Percentiles rank a stretch among this genome's conserved stretches.
These are phyloP conservation scores for Ceratobasidium sp. DNA, from an alignment of 1,284 basidiomycete species.

Conservation along the genomic window DNA sequence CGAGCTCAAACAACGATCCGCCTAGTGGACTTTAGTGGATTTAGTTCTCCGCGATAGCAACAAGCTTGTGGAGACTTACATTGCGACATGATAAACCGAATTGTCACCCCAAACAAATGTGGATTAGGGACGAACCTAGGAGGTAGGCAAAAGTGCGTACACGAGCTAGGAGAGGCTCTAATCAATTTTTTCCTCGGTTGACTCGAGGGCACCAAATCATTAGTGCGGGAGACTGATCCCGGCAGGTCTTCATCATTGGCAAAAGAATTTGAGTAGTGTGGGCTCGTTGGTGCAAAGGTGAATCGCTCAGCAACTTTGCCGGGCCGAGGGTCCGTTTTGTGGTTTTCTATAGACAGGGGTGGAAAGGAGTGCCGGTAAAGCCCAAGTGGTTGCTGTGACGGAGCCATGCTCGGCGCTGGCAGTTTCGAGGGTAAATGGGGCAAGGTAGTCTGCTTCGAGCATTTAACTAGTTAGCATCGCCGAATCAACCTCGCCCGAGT, in stretches of 20 bases:
- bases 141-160: background rate
- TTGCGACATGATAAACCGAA: constrained; percentile 21
- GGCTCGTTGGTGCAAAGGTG: background rate
- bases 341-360: too few species aligned
- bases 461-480: too few species aligned
- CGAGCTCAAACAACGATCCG: constrained; percentile 7
- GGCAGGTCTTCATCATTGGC: background rate
- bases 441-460: too few species aligned
- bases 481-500: too few species aligned
- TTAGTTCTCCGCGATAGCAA: background rate
- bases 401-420: too few species aligned
- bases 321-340: background rate
- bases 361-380: too few species aligned
- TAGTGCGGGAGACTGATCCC: background rate
- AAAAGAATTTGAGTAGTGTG: background rate
- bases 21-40: background rate
- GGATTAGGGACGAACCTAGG: constrained; percentile 3
- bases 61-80: background rate
- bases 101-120: background rate
- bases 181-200: background rate
- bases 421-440: too few species aligned
- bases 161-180: background rate
- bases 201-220: background rate
- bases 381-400: too few species aligned
- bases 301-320: background rate